Evolutionary conservation across 257 asterid genomes (phyloP).

Genomic region (Solanum habrochaites): DNA sequence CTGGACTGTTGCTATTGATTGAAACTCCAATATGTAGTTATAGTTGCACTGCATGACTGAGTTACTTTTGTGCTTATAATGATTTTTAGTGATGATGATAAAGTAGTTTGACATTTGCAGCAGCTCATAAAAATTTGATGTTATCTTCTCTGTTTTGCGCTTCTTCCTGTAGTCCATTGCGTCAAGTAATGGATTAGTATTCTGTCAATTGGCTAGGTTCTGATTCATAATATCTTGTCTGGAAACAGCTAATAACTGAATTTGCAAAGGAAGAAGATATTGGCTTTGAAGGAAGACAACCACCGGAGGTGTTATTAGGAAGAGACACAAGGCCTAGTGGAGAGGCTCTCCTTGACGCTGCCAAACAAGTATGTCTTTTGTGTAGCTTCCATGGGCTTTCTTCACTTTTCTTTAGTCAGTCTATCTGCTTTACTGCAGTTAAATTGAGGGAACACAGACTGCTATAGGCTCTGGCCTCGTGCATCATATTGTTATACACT

Average conservation of each 20-base stretch:
- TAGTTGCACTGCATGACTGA: not conserved
- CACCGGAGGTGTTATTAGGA: conserved; percentile 54
- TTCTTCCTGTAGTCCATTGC: not conserved
- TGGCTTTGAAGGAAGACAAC: conserved; percentile 35
- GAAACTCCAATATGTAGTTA: not conserved
- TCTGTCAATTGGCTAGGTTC: not conserved
- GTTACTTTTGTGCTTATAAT: not conserved
- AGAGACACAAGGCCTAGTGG: conserved; percentile 98
- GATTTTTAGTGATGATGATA: not conserved
- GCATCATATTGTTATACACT: not conserved
- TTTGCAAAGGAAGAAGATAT: conserved; percentile 53
- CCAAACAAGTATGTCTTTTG: conserved; percentile 48
- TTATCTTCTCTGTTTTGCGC: not conserved
- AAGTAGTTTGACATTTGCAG: not conserved
- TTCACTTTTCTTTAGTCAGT: not conserved
- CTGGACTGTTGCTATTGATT: not conserved
- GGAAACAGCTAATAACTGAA: conserved; percentile 56
- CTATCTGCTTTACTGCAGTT: not conserved
- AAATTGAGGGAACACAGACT: not conserved
- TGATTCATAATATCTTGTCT: conserved; percentile 1
- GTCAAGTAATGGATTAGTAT: not conserved
- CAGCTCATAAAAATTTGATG: not conserved
- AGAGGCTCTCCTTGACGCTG: conserved; percentile 55
- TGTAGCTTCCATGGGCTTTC: not conserved
- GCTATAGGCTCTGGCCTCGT: not conserved